phyloP scores from a whole-genome alignment of 768 basidiomycete species.

The Pleurotus giganteus region DNA sequence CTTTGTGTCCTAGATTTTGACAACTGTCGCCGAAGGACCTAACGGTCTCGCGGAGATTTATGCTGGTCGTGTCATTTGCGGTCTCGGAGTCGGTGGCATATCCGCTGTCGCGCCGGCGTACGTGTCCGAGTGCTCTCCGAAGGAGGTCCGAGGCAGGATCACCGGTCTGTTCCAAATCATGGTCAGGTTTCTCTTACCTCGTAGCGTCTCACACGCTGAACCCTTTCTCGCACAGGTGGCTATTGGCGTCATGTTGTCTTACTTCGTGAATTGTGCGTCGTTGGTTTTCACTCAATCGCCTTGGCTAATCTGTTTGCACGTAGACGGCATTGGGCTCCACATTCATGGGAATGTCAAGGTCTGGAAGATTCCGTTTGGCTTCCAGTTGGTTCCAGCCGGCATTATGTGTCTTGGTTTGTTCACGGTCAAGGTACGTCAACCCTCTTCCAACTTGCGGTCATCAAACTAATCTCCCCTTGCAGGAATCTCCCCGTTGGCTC shows the following conservation, averaged over 20 bases:
- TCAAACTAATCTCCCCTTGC: conserved; percentile 18
- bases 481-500: conserved; percentile 80
- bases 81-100: conserved; percentile 80
- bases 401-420: conserved; percentile 67
- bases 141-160: conserved; percentile 81
- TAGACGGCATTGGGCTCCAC: conserved; percentile 62
- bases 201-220: neutral
- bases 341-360: conserved; percentile 43
- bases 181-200: conserved; percentile 34
- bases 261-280: conserved; percentile 72
- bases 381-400: conserved; percentile 75
- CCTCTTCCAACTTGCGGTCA: neutral
- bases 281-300: conserved; percentile 6
- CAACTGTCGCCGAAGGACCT: conserved; percentile 56
- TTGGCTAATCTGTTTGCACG: neutral
- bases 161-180: conserved; percentile 87
- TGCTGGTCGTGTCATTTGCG: conserved; percentile 75
- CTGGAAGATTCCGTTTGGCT: conserved; percentile 73
- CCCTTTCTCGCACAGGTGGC: conserved; percentile 41
- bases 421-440: conserved; percentile 50
- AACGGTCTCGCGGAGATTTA: conserved; percentile 71
- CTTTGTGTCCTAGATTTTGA: conserved; percentile 49
- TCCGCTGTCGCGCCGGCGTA: conserved; percentile 83
- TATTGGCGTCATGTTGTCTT: conserved; percentile 81
- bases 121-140: conserved; percentile 86